phyloP scores from a whole-genome alignment of 1,139 yeast species.

The Lodderomyces metapsilosis region DNA sequence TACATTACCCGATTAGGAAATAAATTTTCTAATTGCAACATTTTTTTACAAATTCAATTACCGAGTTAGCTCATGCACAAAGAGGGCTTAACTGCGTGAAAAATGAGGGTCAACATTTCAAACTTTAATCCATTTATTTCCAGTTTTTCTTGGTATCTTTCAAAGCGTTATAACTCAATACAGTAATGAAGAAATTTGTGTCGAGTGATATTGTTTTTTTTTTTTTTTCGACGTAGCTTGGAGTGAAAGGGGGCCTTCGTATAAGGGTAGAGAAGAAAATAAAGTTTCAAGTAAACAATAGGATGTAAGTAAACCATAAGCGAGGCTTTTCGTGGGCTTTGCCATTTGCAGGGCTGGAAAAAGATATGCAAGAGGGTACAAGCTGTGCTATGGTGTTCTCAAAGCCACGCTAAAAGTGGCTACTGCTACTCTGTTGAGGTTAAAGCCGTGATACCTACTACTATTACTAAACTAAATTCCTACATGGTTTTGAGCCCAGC shows the following conservation, averaged over 20 bases:
- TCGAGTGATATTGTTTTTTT: not conserved
- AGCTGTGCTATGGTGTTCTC: too few species aligned
- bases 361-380: too few species aligned
- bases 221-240: not conserved
- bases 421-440: not conserved
- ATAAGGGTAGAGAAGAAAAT: not conserved
- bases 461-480: not conserved
- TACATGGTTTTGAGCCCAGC: not conserved
- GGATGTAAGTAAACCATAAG: too few species aligned
- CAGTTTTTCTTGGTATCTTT: not conserved
- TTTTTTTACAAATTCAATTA: too few species aligned
- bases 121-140: not conserved
- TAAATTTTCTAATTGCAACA: not conserved
- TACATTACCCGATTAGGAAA: conserved; percentile 2
- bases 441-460: not conserved
- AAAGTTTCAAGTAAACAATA: too few species aligned
- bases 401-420: not conserved
- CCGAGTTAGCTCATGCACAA: too few species aligned
- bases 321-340: not conserved
- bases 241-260: too few species aligned
- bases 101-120: not conserved
- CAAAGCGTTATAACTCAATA: not conserved
- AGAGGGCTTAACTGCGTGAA: not conserved
- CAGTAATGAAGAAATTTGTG: not conserved
- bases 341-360: too few species aligned